Percentiles rank a stretch among this genome's conserved stretches.
Conservation (phyloP, 495 filamentous ascomycete species). For the Penicillium canescens region DNA sequence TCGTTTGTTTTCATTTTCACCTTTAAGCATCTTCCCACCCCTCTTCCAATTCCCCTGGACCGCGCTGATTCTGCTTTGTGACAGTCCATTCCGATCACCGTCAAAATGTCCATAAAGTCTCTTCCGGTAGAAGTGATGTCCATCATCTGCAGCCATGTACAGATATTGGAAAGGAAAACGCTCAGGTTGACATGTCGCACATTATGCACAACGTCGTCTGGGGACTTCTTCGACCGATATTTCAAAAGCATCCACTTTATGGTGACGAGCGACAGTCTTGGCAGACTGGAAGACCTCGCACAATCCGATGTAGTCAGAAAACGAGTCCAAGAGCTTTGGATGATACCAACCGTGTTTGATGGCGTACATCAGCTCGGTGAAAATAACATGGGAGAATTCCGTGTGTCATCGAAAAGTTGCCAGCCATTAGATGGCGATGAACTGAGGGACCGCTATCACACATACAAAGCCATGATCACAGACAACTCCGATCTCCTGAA, state of each 20-base stretch:
- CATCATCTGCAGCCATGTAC: not conserved
- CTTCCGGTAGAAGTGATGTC: slow-evolving; percentile 1
- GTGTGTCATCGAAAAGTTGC: not conserved
- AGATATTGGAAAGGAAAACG: not conserved
- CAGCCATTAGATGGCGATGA: not conserved
- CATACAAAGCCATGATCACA: too few species aligned
- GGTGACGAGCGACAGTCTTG: slow-evolving; percentile 1
- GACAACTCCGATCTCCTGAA: too few species aligned
- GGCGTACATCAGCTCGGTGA: not conserved
- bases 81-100: too few species aligned
- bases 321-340: slow-evolving; percentile 1
- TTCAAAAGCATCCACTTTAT: slow-evolving; percentile 5
- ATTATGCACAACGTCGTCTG: not conserved
- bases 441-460: not conserved
- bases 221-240: not conserved
- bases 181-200: not conserved
- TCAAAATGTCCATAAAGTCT: not conserved
- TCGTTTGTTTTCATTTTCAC: too few species aligned
- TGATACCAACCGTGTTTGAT: slow-evolving; percentile 2
- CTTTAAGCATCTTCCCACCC: too few species aligned
- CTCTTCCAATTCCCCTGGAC: too few species aligned
- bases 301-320: not conserved
- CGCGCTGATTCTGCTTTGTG: too few species aligned
- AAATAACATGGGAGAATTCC: not conserved
- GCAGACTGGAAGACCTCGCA: not conserved